A percentile compares a stretch with the other conserved stretches of the same genome.
Evolutionary conservation across 495 filamentous ascomycete species (phyloP).

Genomic region (Choiromyces venosus): DNA sequence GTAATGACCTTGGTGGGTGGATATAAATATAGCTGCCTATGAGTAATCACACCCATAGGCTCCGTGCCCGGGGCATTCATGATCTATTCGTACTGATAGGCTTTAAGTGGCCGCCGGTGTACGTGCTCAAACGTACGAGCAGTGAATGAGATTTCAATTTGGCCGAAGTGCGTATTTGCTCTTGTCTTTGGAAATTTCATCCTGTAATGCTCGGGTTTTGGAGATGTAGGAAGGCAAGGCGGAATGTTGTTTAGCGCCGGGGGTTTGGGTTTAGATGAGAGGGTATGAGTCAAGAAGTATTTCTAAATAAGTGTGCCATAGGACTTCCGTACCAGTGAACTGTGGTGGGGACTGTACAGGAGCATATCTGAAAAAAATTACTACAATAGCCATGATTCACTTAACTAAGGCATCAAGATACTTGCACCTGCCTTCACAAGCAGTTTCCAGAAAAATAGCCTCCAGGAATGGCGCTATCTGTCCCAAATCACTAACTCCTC

Average conservation of each 20-base stretch:
- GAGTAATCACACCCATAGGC: background rate
- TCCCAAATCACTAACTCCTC: background rate
- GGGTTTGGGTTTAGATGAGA: background rate
- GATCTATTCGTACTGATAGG: background rate
- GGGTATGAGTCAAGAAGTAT: background rate
- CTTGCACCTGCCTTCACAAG: background rate
- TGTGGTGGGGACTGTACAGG: background rate
- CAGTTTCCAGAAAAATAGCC: background rate
- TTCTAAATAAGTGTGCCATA: background rate
- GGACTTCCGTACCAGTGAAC: background rate
- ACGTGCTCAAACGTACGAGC: background rate
- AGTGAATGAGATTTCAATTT: background rate
- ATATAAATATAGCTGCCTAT: background rate
- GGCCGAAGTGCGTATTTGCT: background rate
- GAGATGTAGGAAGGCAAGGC: background rate
- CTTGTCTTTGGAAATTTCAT: background rate
- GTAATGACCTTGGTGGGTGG: background rate
- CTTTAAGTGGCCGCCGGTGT: background rate
- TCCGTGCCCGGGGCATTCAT: background rate
- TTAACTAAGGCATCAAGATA: background rate
- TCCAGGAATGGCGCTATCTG: background rate
- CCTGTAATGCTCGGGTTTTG: background rate
- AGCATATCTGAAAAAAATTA: background rate
- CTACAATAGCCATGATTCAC: background rate
- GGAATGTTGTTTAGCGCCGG: background rate